A percentile compares a stretch with the other conserved stretches of the same genome.
These are phyloP conservation scores for Nicotiana otophora DNA, from an alignment of 257 asterid species.

Conservation along the genomic window DNA sequence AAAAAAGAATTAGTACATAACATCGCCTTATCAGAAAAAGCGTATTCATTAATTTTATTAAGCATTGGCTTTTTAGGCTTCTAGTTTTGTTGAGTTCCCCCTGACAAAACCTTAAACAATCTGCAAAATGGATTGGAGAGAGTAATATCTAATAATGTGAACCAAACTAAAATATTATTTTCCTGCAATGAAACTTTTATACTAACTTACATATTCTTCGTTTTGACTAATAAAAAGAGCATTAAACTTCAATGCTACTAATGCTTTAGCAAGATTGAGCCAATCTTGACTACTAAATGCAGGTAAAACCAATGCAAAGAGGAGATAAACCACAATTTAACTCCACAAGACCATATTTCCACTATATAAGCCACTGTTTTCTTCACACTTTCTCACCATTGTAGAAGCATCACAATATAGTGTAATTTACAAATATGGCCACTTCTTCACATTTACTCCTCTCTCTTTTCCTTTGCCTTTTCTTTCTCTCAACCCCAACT, in stretches of 20 bases:
- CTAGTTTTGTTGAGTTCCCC: too few relatives aligned
- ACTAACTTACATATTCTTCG: too few relatives aligned
- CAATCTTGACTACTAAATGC: background rate
- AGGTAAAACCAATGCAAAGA: background rate
- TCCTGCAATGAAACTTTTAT: too few relatives aligned
- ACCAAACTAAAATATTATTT: too few relatives aligned
- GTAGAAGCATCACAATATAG: background rate
- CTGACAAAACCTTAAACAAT: too few relatives aligned
- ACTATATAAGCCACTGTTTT: background rate
- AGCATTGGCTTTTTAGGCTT: too few relatives aligned
- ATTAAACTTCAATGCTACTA: background rate
- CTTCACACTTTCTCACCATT: background rate
- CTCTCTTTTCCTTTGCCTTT: background rate
- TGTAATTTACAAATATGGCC: background rate
- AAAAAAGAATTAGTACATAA: too few relatives aligned
- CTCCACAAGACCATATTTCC: background rate
- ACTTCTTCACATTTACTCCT: background rate
- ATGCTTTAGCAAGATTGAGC: background rate
- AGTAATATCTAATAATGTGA: too few relatives aligned
- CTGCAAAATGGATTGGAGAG: too few relatives aligned
- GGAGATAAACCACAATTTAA: background rate
- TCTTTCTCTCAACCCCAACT: background rate
- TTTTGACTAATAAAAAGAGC: too few relatives aligned
- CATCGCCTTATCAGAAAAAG: too few relatives aligned
- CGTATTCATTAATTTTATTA: too few relatives aligned